Evolutionary conservation across 441 rosid genomes (phyloP), one percentile per base, ranked within the genome.

Genomic region (Populus hybrid): DNA sequence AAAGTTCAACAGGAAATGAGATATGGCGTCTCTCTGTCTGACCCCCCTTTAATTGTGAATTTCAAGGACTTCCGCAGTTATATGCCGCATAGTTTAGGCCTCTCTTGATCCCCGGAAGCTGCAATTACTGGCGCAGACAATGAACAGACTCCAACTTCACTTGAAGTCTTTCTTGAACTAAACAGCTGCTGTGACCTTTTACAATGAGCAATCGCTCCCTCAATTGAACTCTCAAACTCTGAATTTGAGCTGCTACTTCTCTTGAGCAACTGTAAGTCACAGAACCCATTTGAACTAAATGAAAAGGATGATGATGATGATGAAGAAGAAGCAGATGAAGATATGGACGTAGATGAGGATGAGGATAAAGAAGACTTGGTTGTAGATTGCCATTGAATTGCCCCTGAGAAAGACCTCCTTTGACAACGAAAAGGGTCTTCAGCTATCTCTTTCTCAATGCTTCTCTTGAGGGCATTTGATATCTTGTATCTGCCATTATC

Each of bases 131-230:
- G 84, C 78, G 81, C 82, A 50, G 79, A 81, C 28, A 86, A 77
- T 75, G 92, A 89, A 77, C 86, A 89, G 30, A 64, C 32, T 74
- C 81, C 88, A 77, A 79, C 76, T 67, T 85, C 88, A 74, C 59
- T 80, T 32, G 78, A 83, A 78, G 76, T 78, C 69, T 90, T 87
- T 76, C 85, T 84, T 67, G 90, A 77, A 24, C 75, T 66, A 10
- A 82, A 72, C 71, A 80, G 77, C 40, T 88, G 83, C 77, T 88
- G 90, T 74, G 98, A 91, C 70, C 81, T 90, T 71, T 93, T 93
- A 80, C 98, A 96, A 80, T 96, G 92, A 86, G 94, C 97, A 81
- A 96, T 93, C 4, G 99, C 99, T 79, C 92, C 98, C 73, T 91
- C 90, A 20, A 96, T 89, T 75, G 94, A 89, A 77, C 84, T 85